A percentile compares a stretch with the other conserved stretches of the same genome.
These are phyloP conservation scores for Coprinopsis marcescibilis DNA, from an alignment of 768 basidiomycete species.

Conservation along the genomic window DNA sequence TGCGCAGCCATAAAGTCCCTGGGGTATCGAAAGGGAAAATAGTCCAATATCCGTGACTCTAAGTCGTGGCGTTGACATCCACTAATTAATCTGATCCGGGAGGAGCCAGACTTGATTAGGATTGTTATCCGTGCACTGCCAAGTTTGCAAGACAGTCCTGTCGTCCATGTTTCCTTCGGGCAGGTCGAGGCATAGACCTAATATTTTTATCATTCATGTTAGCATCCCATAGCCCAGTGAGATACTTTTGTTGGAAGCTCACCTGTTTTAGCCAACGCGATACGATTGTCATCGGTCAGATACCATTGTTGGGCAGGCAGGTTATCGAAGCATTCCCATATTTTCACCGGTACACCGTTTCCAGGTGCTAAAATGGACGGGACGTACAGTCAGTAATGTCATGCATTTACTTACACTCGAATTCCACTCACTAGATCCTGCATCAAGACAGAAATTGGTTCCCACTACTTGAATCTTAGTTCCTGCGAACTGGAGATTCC, in stretches of 20 bases:
- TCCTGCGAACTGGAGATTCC: constrained; percentile 22
- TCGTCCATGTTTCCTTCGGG: constrained; percentile 23
- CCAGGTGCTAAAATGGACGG: constrained; percentile 12
- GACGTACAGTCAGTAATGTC: neutral
- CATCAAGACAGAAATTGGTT: constrained; percentile 30
- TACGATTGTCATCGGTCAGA: constrained; percentile 21
- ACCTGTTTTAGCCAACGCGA: constrained; percentile 17
- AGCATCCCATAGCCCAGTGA: constrained; percentile 9
- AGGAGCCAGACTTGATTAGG: constrained; percentile 26
- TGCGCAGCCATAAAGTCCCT: too few species aligned
- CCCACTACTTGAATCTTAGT: constrained; percentile 24
- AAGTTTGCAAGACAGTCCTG: constrained; percentile 24
- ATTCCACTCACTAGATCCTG: constrained; percentile 23
- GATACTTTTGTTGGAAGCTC: neutral
- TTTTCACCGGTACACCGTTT: constrained; percentile 18
- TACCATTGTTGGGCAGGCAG: constrained; percentile 22
- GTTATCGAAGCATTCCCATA: constrained; percentile 20
- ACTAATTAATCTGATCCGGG: too few species aligned
- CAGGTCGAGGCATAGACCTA: constrained; percentile 25
- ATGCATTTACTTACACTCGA: neutral
- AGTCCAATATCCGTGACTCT: too few species aligned
- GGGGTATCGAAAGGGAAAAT: too few species aligned
- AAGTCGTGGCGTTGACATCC: too few species aligned
- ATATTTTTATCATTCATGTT: constrained; percentile 19
- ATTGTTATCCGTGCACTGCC: constrained; percentile 20